Evolutionary conservation across 345 rosid genomes (phyloP).

Genomic region (Murraya paniculata): DNA sequence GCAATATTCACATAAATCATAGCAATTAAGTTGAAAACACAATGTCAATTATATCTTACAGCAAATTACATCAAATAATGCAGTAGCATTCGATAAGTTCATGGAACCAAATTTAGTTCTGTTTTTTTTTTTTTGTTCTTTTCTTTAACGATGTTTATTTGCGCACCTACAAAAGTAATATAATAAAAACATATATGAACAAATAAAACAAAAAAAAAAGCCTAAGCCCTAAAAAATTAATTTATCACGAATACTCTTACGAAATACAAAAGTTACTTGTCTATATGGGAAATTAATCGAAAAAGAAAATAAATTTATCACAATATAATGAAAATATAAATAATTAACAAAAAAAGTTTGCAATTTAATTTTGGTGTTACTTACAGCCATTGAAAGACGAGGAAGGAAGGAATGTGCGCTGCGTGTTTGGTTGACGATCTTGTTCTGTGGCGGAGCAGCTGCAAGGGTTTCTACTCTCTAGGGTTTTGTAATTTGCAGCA

Average conservation of each 20-base stretch:
- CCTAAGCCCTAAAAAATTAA: neutral
- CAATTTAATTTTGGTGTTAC: neutral
- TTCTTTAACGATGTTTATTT: no score
- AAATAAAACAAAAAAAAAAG: neutral
- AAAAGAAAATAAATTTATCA: neutral
- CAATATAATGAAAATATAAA: no score
- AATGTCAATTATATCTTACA: neutral
- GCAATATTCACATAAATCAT: neutral
- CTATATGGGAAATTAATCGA: neutral
- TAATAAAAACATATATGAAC: neutral
- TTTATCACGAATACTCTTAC: neutral
- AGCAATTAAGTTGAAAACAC: neutral
- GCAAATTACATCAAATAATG: neutral
- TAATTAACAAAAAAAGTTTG: no score
- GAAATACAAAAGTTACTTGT: neutral
- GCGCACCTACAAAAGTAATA: neutral
- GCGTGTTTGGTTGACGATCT: no score
- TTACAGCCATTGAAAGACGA: conserved; percentile 28
- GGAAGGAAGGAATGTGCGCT: neutral
- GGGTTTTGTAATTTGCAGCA: neutral
- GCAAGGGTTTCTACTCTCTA: neutral
- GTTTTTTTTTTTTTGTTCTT: no score
- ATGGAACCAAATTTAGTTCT: neutral
- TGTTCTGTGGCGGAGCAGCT: neutral
- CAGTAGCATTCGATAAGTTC: neutral